Conservation (phyloP, 805 yeast genomes). For the Candida multigemmis region DNA sequence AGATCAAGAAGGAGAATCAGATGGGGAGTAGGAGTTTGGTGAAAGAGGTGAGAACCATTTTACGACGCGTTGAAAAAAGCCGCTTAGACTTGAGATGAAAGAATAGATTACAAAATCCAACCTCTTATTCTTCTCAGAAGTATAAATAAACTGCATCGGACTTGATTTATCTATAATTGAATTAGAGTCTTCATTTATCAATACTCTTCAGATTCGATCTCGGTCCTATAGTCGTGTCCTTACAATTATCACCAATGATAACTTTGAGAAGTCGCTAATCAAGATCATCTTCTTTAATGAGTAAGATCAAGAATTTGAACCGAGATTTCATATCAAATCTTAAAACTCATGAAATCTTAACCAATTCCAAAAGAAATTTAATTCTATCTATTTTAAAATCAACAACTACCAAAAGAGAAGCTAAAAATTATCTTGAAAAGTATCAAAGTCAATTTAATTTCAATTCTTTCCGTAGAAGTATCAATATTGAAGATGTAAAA, state of each 20-base stretch:
- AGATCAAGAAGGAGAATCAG: conserved; percentile 6
- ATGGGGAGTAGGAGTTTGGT: too few species aligned
- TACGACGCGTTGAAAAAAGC: too few species aligned
- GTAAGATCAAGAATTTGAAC: conserved; percentile 16
- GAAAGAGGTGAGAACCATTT: too few species aligned
- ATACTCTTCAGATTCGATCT: too few species aligned
- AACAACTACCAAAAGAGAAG: conserved; percentile 91
- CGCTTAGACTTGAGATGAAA: too few species aligned
- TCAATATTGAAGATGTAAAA: conserved; percentile 10
- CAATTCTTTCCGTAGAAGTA: conserved; percentile 6
- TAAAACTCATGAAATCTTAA: conserved; percentile 18
- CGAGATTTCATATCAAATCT: conserved; percentile 29
- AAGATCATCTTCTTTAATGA: conserved; percentile 10
- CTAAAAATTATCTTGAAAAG: conserved; percentile 66
- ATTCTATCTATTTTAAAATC: conserved; percentile 80
- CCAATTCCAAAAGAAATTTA: conserved; percentile 52
- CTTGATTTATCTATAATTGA: too few species aligned
- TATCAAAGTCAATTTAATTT: conserved; percentile 43
- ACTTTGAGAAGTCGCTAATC: not conserved
- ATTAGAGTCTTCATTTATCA: too few species aligned
- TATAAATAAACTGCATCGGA: too few species aligned
- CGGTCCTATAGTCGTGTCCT: too few species aligned
- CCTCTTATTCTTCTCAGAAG: too few species aligned
- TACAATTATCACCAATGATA: conserved; percentile 1
- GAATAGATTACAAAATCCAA: too few species aligned